Evolutionary conservation across 257 asterid genomes (phyloP).

Genomic region (Coffea eugenioides): DNA sequence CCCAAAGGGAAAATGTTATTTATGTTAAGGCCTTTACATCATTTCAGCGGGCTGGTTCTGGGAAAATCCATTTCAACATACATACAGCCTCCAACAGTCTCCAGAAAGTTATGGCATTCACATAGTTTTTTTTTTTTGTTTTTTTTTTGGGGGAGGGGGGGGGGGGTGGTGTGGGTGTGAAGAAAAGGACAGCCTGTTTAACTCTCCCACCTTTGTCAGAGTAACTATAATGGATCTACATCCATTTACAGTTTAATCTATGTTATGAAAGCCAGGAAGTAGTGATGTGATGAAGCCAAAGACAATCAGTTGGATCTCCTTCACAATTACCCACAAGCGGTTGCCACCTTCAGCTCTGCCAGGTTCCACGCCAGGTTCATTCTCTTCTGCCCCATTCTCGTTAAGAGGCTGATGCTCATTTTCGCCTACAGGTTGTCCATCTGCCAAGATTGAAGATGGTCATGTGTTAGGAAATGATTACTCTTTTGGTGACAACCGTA

Average conservation of each 20-base stretch:
- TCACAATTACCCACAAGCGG: slow-evolving; percentile 75
- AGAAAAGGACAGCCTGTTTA: background rate
- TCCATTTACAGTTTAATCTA: slow-evolving; percentile 45
- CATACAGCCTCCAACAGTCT: too few species aligned
- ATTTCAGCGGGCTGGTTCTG: too few species aligned
- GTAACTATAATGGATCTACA: background rate
- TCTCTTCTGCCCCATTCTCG: slow-evolving; percentile 46
- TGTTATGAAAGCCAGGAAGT: slow-evolving; percentile 88
- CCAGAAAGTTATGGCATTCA: too few species aligned
- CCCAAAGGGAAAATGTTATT: too few species aligned
- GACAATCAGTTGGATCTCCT: slow-evolving; percentile 79
- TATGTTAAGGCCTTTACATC: too few species aligned
- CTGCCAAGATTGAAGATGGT: slow-evolving; percentile 31
- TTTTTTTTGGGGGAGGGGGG: too few species aligned
- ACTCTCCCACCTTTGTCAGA: background rate
- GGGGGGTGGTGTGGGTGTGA: too few species aligned
- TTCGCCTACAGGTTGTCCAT: slow-evolving; percentile 50
- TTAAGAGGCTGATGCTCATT: slow-evolving; percentile 47
- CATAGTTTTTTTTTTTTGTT: too few species aligned
- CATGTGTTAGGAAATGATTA: background rate
- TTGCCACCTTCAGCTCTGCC: slow-evolving; percentile 53
- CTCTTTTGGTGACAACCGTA: background rate
- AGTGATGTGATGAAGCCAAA: slow-evolving; percentile 95
- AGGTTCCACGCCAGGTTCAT: slow-evolving; percentile 48
- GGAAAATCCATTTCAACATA: too few species aligned